Evolutionary conservation across 2,329 filamentous ascomycete genomes (phyloP).

Genomic region (Sphaerulina vaccinii): DNA sequence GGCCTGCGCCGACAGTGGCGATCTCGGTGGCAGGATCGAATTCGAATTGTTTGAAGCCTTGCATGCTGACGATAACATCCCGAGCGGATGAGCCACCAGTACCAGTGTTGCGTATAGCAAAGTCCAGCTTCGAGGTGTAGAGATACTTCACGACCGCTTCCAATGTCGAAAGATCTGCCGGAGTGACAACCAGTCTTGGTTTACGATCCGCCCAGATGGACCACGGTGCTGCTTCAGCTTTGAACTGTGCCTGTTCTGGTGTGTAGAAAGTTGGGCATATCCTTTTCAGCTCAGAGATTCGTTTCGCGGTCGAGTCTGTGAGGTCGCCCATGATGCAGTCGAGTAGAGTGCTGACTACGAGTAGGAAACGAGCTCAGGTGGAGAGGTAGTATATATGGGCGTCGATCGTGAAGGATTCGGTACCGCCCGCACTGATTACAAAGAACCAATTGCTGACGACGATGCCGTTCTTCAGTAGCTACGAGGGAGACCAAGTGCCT

Average conservation of each 20-base stretch:
- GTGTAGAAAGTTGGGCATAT: conserved; percentile 11
- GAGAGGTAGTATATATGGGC: too few species aligned
- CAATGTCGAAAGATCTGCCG: conserved; percentile 33
- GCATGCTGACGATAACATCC: conserved; percentile 42
- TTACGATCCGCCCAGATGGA: conserved; percentile 36
- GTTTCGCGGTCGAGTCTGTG: not conserved
- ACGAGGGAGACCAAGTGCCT: conserved; percentile 63
- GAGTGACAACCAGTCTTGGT: conserved; percentile 39
- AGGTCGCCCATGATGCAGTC: too few species aligned
- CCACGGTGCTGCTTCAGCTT: conserved; percentile 32
- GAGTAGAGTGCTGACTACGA: not conserved
- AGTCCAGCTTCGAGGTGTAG: conserved; percentile 37
- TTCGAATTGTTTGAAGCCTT: conserved; percentile 40
- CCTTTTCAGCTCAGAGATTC: conserved; percentile 2
- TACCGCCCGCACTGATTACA: not conserved
- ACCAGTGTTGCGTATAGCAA: conserved; percentile 40
- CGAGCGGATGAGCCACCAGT: conserved; percentile 39
- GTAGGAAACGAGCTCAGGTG: not conserved
- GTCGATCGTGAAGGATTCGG: not conserved
- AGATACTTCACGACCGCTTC: conserved; percentile 37
- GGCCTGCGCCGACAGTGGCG: conserved; percentile 40
- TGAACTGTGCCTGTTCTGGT: conserved; percentile 17
- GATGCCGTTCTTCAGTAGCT: conserved; percentile 55
- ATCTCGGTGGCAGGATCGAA: conserved; percentile 37
- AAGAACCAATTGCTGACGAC: not conserved